phyloP scores from a whole-genome alignment of 108 stramenopile genomes.

The Cyclotella cryptica region DNA sequence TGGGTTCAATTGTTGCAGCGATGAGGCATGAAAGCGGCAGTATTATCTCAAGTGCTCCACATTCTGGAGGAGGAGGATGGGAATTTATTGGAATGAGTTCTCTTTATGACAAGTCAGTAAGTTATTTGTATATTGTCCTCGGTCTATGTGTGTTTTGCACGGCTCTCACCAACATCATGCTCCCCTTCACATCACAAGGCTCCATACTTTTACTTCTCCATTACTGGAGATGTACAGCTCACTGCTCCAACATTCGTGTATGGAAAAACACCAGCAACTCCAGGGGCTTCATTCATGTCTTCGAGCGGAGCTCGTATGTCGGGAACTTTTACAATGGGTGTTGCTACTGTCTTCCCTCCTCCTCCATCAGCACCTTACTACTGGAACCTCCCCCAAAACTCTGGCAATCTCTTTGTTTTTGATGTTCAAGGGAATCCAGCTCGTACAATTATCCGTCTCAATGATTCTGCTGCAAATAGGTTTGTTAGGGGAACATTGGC shows the following conservation, averaged over 20 bases:
- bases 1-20: slow-evolving; percentile 28
- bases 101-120: slow-evolving; percentile 47
- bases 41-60: slow-evolving; percentile 30
- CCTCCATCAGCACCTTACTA: slow-evolving; percentile 25
- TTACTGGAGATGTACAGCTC: slow-evolving; percentile 48
- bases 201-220: slow-evolving; percentile 50
- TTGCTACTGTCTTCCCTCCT: slow-evolving; percentile 21
- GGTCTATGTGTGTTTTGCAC: too few relatives aligned
- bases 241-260: slow-evolving; percentile 39
- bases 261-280: slow-evolving; percentile 35
- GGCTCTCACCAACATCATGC: too few relatives aligned
- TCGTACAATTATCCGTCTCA: slow-evolving; percentile 38
- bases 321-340: slow-evolving; percentile 35
- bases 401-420: slow-evolving; percentile 31
- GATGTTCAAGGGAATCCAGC: slow-evolving; percentile 32
- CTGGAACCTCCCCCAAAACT: slow-evolving; percentile 39
- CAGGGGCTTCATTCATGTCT: slow-evolving; percentile 43
- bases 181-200: too few relatives aligned
- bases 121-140: too few relatives aligned
- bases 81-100: slow-evolving; percentile 48
- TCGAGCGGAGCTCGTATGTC: slow-evolving; percentile 39
- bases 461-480: slow-evolving; percentile 28
- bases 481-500: slow-evolving; percentile 21
- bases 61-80: slow-evolving; percentile 44
- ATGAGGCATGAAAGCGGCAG: slow-evolving; percentile 37